Evolutionary conservation across 176 grass and related monocot species (phyloP).

Genomic region (Alopecurus myosuroides): DNA sequence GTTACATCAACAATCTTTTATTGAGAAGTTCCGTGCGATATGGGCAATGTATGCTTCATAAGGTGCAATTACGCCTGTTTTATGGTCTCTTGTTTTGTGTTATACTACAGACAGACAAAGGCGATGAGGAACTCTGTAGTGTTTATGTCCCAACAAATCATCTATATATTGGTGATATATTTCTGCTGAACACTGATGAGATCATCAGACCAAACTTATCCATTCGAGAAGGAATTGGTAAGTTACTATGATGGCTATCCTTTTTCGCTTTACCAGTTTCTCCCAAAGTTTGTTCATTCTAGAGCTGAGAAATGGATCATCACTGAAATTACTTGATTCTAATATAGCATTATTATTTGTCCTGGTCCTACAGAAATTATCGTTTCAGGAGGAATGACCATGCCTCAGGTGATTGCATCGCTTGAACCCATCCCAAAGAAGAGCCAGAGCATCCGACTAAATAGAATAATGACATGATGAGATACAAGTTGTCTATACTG

Average conservation of each 20-base stretch:
- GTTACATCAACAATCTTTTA: not conserved
- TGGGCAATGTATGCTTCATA: not conserved
- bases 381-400: constrained; percentile 98
- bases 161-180: constrained; percentile 98
- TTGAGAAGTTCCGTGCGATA: not conserved
- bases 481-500: not conserved
- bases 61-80: not conserved
- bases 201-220: constrained; percentile 96
- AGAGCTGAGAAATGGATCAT: not conserved
- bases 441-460: constrained; percentile 72
- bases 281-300: not conserved
- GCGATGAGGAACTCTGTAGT: constrained; percentile 93
- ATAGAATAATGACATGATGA: constrained; percentile 63
- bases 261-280: not conserved
- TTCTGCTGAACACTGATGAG: constrained; percentile 88
- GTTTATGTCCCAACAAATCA: constrained; percentile 99
- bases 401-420: constrained; percentile 89
- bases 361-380: constrained; percentile 74
- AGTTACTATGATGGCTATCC: not conserved
- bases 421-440: constrained; percentile 65
- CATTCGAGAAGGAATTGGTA: constrained; percentile 96
- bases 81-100: constrained; percentile 7
- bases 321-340: not conserved
- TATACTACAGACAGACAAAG: constrained; percentile 73
- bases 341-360: constrained; percentile 6